A percentile compares a stretch with the other conserved stretches of the same genome.
These are phyloP conservation scores for Lycium ferocissimum DNA, from an alignment of 257 asterid genomes.

Conservation along the genomic window DNA sequence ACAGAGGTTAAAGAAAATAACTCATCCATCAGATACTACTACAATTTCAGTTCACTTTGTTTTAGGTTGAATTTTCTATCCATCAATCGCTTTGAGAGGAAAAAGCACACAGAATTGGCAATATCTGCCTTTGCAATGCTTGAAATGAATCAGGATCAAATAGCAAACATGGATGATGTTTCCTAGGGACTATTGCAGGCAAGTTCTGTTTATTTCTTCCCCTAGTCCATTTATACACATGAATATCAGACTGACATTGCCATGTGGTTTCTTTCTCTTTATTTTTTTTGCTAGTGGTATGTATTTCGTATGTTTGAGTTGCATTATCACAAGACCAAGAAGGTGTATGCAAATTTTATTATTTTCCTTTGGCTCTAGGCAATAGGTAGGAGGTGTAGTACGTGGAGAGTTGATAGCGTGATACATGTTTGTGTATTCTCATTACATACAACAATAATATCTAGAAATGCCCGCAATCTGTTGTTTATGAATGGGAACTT, in stretches of 20 bases:
- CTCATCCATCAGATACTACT: neutral
- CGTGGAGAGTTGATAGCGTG: neutral
- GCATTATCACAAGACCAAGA: too few relatives aligned
- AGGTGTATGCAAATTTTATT: neutral
- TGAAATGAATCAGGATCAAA: constrained; percentile 42
- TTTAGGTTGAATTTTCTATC: constrained; percentile 76
- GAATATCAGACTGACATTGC: too few relatives aligned
- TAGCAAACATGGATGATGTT: constrained; percentile 50
- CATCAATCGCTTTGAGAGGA: constrained; percentile 89
- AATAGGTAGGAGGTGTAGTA: neutral
- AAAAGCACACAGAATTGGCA: constrained; percentile 87
- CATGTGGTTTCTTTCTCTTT: too few relatives aligned
- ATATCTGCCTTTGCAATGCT: constrained; percentile 86
- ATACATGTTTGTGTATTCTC: neutral
- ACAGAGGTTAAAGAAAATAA: neutral
- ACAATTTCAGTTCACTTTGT: constrained; percentile 14
- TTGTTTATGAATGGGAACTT: neutral
- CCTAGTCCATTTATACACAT: neutral
- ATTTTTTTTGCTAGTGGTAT: too few relatives aligned
- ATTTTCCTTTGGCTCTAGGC: neutral
- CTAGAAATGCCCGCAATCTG: neutral
- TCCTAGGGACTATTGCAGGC: constrained; percentile 82
- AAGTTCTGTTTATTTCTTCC: constrained; percentile 28
- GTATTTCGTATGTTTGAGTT: too few relatives aligned
- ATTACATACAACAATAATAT: too few relatives aligned